These are phyloP conservation scores for Suillus clintonianus DNA, from an alignment of 768 basidiomycete species.

Conservation along the genomic window DNA sequence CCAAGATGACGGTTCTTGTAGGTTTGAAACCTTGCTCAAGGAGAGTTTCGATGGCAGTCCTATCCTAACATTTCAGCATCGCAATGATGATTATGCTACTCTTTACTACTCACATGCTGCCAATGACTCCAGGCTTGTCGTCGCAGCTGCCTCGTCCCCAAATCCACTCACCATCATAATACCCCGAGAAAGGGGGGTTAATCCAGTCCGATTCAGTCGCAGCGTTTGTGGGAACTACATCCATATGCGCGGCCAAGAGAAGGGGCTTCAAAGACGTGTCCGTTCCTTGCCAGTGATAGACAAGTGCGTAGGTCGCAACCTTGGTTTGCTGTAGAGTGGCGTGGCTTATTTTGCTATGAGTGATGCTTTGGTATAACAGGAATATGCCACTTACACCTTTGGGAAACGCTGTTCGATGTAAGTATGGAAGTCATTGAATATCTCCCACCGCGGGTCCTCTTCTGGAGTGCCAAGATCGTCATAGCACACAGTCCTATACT, in stretches of 20 bases:
- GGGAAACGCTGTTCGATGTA: constrained; percentile 52
- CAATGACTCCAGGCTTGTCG: constrained; percentile 42
- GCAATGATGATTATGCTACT: not conserved
- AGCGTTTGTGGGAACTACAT: constrained; percentile 54
- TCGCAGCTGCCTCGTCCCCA: constrained; percentile 52
- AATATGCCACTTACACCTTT: constrained; percentile 44
- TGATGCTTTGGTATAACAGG: not conserved
- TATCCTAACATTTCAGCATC: constrained; percentile 9
- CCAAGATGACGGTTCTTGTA: constrained; percentile 32
- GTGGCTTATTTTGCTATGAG: constrained; percentile 37
- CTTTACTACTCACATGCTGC: constrained; percentile 30
- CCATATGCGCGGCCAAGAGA: constrained; percentile 50
- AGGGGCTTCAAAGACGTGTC: constrained; percentile 53
- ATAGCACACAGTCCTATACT: constrained; percentile 51
- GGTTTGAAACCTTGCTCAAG: constrained; percentile 31
- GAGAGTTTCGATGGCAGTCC: constrained; percentile 28
- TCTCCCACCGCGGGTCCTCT: constrained; percentile 45
- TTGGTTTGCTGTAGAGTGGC: constrained; percentile 49
- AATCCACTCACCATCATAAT: constrained; percentile 45
- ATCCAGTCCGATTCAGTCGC: constrained; percentile 47
- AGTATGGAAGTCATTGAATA: constrained; percentile 24
- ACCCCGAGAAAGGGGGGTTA: constrained; percentile 51
- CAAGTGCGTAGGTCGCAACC: constrained; percentile 62
- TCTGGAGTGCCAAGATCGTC: constrained; percentile 51
- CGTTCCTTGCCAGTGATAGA: constrained; percentile 61